Evolutionary conservation across 164 flowering plant genomes (phyloP), one percentile per base, ranked within the genome.

Genomic region (Paratinospora sagittata): DNA sequence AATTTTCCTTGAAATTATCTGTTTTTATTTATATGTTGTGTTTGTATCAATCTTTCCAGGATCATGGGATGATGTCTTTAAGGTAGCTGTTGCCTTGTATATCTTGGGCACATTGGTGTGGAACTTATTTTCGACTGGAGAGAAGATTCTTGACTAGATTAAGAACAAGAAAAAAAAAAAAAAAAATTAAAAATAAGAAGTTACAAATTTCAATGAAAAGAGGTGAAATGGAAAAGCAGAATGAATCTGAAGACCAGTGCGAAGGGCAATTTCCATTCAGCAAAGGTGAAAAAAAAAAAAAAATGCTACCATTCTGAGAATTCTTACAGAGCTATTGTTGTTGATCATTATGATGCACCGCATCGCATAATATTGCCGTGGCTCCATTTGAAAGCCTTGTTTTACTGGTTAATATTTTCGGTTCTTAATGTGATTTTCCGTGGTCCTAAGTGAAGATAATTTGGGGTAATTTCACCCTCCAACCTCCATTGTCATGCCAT

Each of bases 1-100:
- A n/a, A n/a, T n/a, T n/a, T n/a, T n/a, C n/a, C n/a, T n/a, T n/a
- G n/a, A n/a, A n/a, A n/a, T n/a, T n/a, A n/a, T n/a, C n/a, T n/a
- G n/a, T n/a, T n/a, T n/a, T n/a, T n/a, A n/a, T n/a, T n/a, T n/a
- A n/a, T n/a, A n/a, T n/a, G n/a, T 47, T 66, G 27, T 68, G n/a
- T 16, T 8, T 70, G n/a, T 27, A 68, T 66, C 72, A 12, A 55
- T 27, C 39, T 73, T 61, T 76, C 33, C 84, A 92, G 99, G 99
- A 79, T 86, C 97, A 26, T 95, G 99, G 99, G 94, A 91, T 73
- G 96, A 90, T 72, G 99, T 95, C 73, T 95, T 95, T 73, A 90
- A 95, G 81, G 97, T 95, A 76, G 81, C 99, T 1, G 97, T 95
- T 43, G 88, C 34, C 41, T 79, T 95, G 70, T 95, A 95, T 77